Percentiles rank a stretch among this genome's conserved stretches.
Evolutionary conservation across 305 asterid species (phyloP).

Genomic region (Fraxinus sp.): DNA sequence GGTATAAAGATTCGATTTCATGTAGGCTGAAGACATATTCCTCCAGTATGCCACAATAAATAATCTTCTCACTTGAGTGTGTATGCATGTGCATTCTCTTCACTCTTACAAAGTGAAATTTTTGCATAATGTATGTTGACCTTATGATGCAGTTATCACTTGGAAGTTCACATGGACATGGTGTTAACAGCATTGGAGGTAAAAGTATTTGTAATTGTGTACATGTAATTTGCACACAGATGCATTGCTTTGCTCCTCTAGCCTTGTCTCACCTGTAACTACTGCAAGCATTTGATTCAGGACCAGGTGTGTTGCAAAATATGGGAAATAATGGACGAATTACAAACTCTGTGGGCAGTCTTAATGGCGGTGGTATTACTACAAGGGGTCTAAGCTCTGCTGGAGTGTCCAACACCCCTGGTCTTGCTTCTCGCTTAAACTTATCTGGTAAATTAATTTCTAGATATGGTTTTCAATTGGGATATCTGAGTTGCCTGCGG

Average conservation of each 20-base stretch:
- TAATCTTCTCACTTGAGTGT: neutral
- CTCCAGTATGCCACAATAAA: neutral
- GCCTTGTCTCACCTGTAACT: slow-evolving; percentile 32
- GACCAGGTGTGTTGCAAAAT: slow-evolving; percentile 63
- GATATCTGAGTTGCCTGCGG: neutral
- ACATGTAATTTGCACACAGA: slow-evolving; percentile 11
- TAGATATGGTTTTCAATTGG: neutral
- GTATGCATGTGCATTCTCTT: neutral
- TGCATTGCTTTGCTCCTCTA: neutral
- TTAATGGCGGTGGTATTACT: slow-evolving; percentile 58
- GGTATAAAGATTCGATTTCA: neutral
- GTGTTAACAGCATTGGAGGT: slow-evolving; percentile 73
- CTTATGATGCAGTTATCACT: slow-evolving; percentile 65
- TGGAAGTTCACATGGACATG: slow-evolving; percentile 72
- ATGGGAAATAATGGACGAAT: slow-evolving; percentile 70
- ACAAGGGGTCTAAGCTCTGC: slow-evolving; percentile 65
- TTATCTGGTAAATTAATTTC: slow-evolving; percentile 47
- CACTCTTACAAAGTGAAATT: neutral
- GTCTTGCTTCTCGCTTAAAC: slow-evolving; percentile 75
- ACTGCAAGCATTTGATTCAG: slow-evolving; percentile 37
- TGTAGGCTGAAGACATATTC: neutral
- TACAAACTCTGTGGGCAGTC: slow-evolving; percentile 63
- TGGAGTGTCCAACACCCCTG: slow-evolving; percentile 67
- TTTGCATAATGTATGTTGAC: neutral
- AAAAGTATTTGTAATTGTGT: slow-evolving; percentile 21